Evolutionary conservation across 306 rosid genomes (phyloP).

Genomic region (Medicago ruthenica): DNA sequence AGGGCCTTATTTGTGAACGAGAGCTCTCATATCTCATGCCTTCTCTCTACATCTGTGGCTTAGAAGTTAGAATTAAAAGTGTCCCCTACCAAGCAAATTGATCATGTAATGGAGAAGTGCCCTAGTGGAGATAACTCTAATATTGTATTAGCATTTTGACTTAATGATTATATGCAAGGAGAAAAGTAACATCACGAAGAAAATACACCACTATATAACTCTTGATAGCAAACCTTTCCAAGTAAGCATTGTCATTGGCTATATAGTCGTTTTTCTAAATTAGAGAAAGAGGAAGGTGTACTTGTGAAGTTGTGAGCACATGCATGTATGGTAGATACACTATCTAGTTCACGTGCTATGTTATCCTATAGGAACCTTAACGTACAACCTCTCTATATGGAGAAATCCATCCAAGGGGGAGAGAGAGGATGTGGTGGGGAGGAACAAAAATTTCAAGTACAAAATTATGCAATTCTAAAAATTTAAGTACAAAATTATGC

Average conservation of each 20-base stretch:
- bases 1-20: neutral
- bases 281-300: neutral
- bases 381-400: neutral
- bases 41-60: neutral
- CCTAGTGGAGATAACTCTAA: neutral
- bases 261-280: neutral
- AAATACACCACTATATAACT: conserved; percentile 1
- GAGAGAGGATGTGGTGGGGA: neutral
- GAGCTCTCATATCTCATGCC: neutral
- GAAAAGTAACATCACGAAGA: neutral
- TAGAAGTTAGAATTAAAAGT: neutral
- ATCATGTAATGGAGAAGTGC: neutral
- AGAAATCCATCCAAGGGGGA: too few relatives aligned
- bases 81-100: conserved; percentile 23
- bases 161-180: conserved; percentile 4
- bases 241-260: neutral
- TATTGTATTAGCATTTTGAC: neutral
- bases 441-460: neutral
- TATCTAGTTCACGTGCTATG: conserved; percentile 38
- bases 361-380: conserved; percentile 31
- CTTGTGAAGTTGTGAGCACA: conserved; percentile 35
- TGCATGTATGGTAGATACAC: conserved; percentile 37
- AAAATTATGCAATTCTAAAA: neutral
- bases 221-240: conserved; percentile 27
- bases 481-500: neutral